phyloP scores from a whole-genome alignment of 129 eudicot species.

The Chrysanthemum lavandulifolium region DNA sequence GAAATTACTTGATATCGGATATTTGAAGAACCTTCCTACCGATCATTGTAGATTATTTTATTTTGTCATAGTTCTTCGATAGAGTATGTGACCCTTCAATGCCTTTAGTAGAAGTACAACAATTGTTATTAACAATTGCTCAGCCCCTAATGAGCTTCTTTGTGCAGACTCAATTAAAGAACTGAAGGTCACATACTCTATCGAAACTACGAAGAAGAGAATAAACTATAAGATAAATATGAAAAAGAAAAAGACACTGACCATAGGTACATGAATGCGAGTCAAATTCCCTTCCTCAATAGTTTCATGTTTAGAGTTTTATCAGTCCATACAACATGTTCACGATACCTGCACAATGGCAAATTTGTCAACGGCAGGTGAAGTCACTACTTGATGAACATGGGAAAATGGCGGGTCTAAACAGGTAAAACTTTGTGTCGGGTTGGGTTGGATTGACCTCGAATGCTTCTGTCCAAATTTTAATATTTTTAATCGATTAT shows the following conservation, averaged over 20 bases:
- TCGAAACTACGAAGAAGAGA: conserved; percentile 12
- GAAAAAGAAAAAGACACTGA: conserved; percentile 12
- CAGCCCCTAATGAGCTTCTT: conserved; percentile 11
- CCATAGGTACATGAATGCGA: conserved; percentile 74
- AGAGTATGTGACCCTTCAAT: conserved; percentile 19
- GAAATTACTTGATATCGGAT: not conserved
- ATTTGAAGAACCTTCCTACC: conserved; percentile 49
- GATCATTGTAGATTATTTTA: conserved; percentile 32
- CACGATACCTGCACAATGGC: conserved; percentile 49
- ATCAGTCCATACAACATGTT: conserved; percentile 68
- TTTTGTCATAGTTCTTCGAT: conserved; percentile 30
- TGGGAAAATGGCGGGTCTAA: not conserved
- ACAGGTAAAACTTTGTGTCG: not conserved
- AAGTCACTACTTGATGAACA: not conserved
- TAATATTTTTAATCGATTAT: not conserved
- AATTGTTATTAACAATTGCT: conserved; percentile 22
- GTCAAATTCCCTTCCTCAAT: conserved; percentile 48
- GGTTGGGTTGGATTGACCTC: too few species aligned
- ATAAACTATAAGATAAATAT: not conserved
- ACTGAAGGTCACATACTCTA: conserved; percentile 53
- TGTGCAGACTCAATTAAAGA: conserved; percentile 49
- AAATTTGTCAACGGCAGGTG: conserved; percentile 8
- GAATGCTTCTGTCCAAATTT: too few species aligned
- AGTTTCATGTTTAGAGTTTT: conserved; percentile 45
- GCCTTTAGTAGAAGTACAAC: conserved; percentile 22